Percentiles rank a stretch among this genome's conserved stretches.
Evolutionary conservation across 2,329 filamentous ascomycete genomes (phyloP).

Genomic region (Pseudogymnoascus sp.): DNA sequence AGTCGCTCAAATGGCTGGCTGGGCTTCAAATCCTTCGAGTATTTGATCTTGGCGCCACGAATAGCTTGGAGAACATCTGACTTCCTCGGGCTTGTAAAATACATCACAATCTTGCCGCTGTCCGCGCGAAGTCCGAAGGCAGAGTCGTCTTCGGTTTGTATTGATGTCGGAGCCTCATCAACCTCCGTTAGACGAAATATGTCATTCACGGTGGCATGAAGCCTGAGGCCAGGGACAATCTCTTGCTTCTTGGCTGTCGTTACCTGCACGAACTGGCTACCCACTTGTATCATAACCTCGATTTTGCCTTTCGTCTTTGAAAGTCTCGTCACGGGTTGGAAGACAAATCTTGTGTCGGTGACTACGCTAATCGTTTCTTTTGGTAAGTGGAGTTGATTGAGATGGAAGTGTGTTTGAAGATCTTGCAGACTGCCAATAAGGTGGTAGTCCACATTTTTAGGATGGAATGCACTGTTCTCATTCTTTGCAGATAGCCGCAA

Average conservation of each 20-base stretch:
- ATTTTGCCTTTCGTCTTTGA: constrained; percentile 64
- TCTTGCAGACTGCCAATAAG: constrained; percentile 58
- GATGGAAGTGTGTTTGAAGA: constrained; percentile 56
- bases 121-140: constrained; percentile 60
- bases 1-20: constrained; percentile 56
- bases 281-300: constrained; percentile 59
- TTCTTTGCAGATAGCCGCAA: constrained; percentile 53
- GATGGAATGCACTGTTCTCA: constrained; percentile 52
- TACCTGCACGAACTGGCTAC: constrained; percentile 60
- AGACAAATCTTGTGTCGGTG: constrained; percentile 56
- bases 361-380: constrained; percentile 63
- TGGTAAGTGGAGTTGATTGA: constrained; percentile 56
- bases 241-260: constrained; percentile 62
- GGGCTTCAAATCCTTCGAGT: constrained; percentile 52
- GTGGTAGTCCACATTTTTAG: constrained; percentile 56
- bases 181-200: constrained; percentile 60
- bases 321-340: constrained; percentile 54
- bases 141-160: constrained; percentile 56
- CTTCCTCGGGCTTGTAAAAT: constrained; percentile 59
- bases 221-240: constrained; percentile 50
- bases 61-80: constrained; percentile 55
- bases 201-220: constrained; percentile 59
- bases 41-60: constrained; percentile 52
- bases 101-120: constrained; percentile 63
- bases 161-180: constrained; percentile 56